Evolutionary conservation across 306 rosid species (phyloP), one percentile per base, ranked within the genome.

Genomic region (Abrus precatorius): DNA sequence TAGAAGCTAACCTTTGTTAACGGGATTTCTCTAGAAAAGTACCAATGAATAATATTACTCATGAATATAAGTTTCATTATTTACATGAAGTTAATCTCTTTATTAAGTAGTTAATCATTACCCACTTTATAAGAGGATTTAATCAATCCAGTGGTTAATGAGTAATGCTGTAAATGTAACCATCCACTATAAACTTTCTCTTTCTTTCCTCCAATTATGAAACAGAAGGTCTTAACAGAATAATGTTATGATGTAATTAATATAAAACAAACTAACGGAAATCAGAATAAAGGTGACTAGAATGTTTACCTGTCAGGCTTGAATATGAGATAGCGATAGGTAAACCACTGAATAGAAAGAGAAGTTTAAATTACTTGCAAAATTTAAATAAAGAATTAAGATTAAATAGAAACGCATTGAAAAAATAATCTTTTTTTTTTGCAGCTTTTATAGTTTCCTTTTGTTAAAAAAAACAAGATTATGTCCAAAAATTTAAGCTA

Each of bases 321-420:
- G 91, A 95, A 95, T 76, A 95, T 38, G 85, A 95, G 97, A 80
- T 91, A 95, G n/a, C 99, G 99, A 81, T 93, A 92, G 69, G 82
- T 53, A 78, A 95, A 95, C 99, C 97, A 95, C 99, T 95, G 97
- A 82, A 86, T 48, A 67, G 79, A 83, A 47, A 82, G 3, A 80
- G 2, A 83, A 74, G 59, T 32, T 84, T 45, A n/a, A 57, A 84
- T 87, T 73, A 87, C 13, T 48, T 12, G n/a, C 32, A 54, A 47
- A 30, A 4, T 60, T 30, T 13, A 52, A 52, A 85, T 27, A 3
- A 54, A 71, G 64, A 71, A 64, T 8, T 27, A 10, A 48, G 43
- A 48, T 53, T 20, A 27, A 55, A 14, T 11, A 33, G n/a, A 75
- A 75, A 54, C 70, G 28, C 14, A 9, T 20, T 54, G 20, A 20